phyloP scores from a whole-genome alignment of 2,329 filamentous ascomycete genomes.

The Fusarium abutilonis region DNA sequence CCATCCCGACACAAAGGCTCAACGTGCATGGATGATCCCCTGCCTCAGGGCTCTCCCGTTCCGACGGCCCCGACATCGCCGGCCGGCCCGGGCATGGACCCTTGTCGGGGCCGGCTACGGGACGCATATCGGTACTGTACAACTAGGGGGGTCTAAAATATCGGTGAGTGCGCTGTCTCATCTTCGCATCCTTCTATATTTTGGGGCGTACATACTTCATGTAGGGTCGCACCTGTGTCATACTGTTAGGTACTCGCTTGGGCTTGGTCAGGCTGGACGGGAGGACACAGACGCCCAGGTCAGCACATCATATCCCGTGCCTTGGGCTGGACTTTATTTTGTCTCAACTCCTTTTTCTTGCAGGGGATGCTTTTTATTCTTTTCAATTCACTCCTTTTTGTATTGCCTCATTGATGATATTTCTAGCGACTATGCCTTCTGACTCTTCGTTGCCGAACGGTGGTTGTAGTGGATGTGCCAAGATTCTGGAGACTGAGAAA shows the following conservation, averaged over 20 bases:
- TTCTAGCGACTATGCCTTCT: slow-evolving; percentile 9
- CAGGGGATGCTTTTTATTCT: neutral
- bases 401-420: neutral
- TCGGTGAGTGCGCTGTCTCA: slow-evolving; percentile 28
- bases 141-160: slow-evolving; percentile 22
- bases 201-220: slow-evolving; percentile 6
- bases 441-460: slow-evolving; percentile 6
- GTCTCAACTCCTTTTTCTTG: slow-evolving; percentile 4
- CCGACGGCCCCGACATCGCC: slow-evolving; percentile 34
- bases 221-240: slow-evolving; percentile 12
- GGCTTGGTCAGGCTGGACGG: slow-evolving; percentile 4
- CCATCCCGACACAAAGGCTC: slow-evolving; percentile 16
- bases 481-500: slow-evolving; percentile 40
- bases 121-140: neutral
- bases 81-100: slow-evolving; percentile 20
- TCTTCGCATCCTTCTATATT: slow-evolving; percentile 1
- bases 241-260: neutral
- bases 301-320: slow-evolving; percentile 22
- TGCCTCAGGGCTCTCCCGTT: slow-evolving; percentile 7
- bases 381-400: neutral
- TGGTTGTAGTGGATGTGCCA: slow-evolving; percentile 40
- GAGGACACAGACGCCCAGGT: neutral
- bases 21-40: neutral
- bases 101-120: slow-evolving; percentile 21
- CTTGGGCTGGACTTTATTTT: slow-evolving; percentile 3